Evolutionary conservation across 2,329 filamentous ascomycete genomes (phyloP).

Genomic region (Apiospora rasikravindrae): DNA sequence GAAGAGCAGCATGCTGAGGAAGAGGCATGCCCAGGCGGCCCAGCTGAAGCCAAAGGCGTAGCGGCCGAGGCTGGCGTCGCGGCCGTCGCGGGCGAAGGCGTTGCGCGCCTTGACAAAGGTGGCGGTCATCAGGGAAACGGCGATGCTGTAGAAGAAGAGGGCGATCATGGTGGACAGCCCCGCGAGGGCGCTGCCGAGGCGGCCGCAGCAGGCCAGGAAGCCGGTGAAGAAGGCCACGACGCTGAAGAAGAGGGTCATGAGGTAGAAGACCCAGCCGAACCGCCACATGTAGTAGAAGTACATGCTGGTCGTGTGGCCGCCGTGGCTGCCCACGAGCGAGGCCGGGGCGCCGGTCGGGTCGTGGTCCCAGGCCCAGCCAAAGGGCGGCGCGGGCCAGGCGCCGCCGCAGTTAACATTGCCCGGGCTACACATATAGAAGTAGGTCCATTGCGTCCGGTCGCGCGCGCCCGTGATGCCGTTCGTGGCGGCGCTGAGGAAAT

Average conservation of each 20-base stretch:
- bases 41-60: constrained; percentile 81
- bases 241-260: constrained; percentile 83
- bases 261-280: constrained; percentile 90
- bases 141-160: constrained; percentile 71
- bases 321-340: constrained; percentile 57
- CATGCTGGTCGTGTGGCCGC: constrained; percentile 57
- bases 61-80: constrained; percentile 64
- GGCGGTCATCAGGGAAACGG: constrained; percentile 74
- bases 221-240: constrained; percentile 69
- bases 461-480: constrained; percentile 72
- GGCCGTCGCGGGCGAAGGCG: constrained; percentile 61
- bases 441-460: constrained; percentile 81
- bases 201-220: constrained; percentile 72
- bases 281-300: constrained; percentile 84
- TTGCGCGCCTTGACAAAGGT: constrained; percentile 73
- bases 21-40: constrained; percentile 69
- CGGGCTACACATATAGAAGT: constrained; percentile 80
- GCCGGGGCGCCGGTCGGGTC: constrained; percentile 47
- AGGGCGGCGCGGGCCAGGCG: constrained; percentile 66
- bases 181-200: constrained; percentile 72
- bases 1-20: constrained; percentile 72
- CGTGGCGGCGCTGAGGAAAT: constrained; percentile 85
- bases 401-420: constrained; percentile 68
- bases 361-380: constrained; percentile 73
- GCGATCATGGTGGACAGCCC: constrained; percentile 63